Base-by-base conservation (phyloP, 805 yeast genomes). In the Saturnispora gosingensis region DNA sequence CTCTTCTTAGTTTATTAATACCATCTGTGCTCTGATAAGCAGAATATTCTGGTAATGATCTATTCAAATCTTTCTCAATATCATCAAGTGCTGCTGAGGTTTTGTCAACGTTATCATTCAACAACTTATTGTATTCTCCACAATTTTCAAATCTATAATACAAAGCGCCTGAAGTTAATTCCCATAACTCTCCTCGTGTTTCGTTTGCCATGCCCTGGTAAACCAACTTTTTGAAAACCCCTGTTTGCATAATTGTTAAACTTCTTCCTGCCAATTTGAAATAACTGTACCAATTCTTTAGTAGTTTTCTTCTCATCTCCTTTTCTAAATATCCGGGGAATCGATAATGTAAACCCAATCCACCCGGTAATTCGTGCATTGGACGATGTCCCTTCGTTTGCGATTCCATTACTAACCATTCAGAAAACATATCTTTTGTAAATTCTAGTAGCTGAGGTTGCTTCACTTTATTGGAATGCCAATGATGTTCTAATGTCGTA, bases 101-200 rank as follows among this genome's bases (percentile, higher is more conserved):
- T 53, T 82, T 78, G 4, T 81, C 85, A 32, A 70, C 74, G 62
- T 86, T 82, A 16, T 79, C 82, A 2, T 71, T 73, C 48, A 89
- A 71, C 7, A 90, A 57, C 32, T 69, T 66, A 43, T 72, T 64
- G 66, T 90, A 93, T 45, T 78, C 80, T 0, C 75, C 78, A 11
- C 74, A 75, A 59, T 84, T 73, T 49, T 79, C 78, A 61, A 81
- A 77, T 48, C 98, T 73, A 49, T 78, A 61, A 61, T 80, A 88
- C 73, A 89, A 81, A 0, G 96, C 83, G 3, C 99, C 99, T 43
- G 88, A 80, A 49, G 88, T 80, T 50, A 88, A 69, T 65, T 93
- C 99, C 99, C 99, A 93, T 13, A 93, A 72, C 62, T 93, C 99
- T 38, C 99, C 99, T 58, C 99, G 76, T 50, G 93, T 72, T 53